Conservation (phyloP, 2,329 filamentous ascomycete genomes). For the Paramyrothecium sp. region DNA sequence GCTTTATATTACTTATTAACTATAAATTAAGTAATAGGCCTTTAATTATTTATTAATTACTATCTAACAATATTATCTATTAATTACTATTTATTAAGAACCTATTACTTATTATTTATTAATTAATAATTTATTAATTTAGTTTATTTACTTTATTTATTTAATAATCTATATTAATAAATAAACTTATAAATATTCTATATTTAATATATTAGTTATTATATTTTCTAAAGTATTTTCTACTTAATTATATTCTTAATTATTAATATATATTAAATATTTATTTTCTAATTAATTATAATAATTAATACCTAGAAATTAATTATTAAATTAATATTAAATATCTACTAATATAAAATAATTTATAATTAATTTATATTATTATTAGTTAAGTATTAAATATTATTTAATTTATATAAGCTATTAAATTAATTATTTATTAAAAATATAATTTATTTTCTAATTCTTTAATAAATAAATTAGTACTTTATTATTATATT, state of each 20-base stretch:
- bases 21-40: too few species aligned
- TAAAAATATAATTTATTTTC: not conserved
- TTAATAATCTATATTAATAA: not conserved
- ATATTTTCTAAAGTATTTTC: too few species aligned
- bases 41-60: too few species aligned
- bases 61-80: too few species aligned
- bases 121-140: too few species aligned
- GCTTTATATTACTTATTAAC: not conserved
- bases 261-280: not conserved
- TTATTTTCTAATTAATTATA: slow-evolving; percentile 1
- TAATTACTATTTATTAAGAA: too few species aligned
- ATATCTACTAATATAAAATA: not conserved
- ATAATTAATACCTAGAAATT: not conserved
- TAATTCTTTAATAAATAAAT: slow-evolving; percentile 2
- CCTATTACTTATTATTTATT: too few species aligned
- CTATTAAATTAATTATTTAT: not conserved
- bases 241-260: not conserved
- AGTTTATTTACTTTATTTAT: too few species aligned
- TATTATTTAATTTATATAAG: not conserved
- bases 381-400: not conserved
- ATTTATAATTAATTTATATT: not conserved
- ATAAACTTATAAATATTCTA: not conserved
- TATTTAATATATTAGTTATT: not conserved
- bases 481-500: not conserved
- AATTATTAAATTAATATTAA: not conserved